Evolutionary conservation across 2,329 filamentous ascomycete species (phyloP).

Genomic region (Penicillium sp.): DNA sequence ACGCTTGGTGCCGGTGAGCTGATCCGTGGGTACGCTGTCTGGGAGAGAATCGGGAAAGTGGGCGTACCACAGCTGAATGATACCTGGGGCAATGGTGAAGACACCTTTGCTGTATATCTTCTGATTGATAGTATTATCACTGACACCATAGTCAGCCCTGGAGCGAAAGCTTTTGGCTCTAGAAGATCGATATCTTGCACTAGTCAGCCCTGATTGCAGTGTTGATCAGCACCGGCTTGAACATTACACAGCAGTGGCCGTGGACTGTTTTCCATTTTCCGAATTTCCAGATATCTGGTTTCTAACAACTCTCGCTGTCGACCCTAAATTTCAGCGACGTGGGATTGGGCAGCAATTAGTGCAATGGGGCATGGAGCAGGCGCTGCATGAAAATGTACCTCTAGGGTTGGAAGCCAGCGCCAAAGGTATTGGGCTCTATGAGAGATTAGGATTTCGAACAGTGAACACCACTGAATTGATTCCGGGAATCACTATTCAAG

Average conservation of each 20-base stretch:
- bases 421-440: constrained; percentile 5
- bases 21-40: constrained; percentile 14
- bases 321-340: constrained; percentile 12
- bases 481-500: constrained; percentile 5
- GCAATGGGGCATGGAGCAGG: constrained; percentile 19
- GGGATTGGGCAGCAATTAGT: constrained; percentile 20
- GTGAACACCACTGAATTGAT: constrained; percentile 5
- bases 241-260: neutral
- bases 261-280: constrained; percentile 8
- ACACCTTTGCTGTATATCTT: neutral
- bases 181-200: neutral
- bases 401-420: constrained; percentile 12
- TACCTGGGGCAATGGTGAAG: constrained; percentile 5
- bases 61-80: neutral
- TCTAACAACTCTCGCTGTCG: constrained; percentile 16
- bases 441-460: constrained; percentile 7
- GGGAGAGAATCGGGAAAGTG: constrained; percentile 4
- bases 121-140: neutral
- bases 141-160: neutral
- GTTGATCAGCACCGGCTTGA: constrained; percentile 8
- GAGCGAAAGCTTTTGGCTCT: constrained; percentile 3
- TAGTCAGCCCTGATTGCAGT: constrained; percentile 13
- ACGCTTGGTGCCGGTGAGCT: neutral
- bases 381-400: constrained; percentile 14
- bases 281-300: constrained; percentile 11